Conservation (phyloP, 2,329 filamentous ascomycete genomes). For the Byssoonygena ceratinophila region DNA sequence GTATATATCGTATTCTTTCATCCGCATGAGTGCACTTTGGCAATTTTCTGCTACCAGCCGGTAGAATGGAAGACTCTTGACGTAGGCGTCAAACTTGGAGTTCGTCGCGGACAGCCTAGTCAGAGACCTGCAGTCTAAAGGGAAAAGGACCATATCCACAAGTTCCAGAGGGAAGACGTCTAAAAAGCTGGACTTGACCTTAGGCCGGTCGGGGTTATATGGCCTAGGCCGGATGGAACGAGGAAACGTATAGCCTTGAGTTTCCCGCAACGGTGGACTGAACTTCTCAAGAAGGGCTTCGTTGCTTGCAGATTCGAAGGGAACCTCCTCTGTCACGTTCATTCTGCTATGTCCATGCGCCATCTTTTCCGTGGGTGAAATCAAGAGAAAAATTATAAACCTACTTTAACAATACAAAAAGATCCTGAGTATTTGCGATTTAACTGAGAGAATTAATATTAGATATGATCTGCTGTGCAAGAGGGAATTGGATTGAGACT, state of each 20-base stretch:
- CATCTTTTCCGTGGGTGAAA: too few relatives aligned
- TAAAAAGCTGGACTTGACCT: neutral
- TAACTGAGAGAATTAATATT: too few relatives aligned
- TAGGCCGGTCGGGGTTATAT: neutral
- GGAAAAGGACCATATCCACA: neutral
- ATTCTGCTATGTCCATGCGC: too few relatives aligned
- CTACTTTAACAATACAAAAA: too few relatives aligned
- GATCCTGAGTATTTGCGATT: too few relatives aligned
- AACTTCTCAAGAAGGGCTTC: neutral
- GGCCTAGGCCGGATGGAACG: neutral
- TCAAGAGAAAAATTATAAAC: too few relatives aligned
- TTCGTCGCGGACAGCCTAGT: neutral
- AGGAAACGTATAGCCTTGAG: too few relatives aligned
- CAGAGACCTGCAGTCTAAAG: neutral
- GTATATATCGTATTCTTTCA: neutral
- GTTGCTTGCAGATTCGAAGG: neutral
- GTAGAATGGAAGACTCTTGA: neutral
- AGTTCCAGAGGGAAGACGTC: neutral
- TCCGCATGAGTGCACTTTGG: neutral
- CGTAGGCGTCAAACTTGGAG: neutral
- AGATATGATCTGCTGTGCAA: too few relatives aligned
- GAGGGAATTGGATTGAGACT: too few relatives aligned
- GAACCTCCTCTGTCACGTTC: neutral
- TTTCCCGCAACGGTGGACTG: neutral
- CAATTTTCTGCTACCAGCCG: neutral